A percentile compares a stretch with the other conserved stretches of the same genome.
These are phyloP conservation scores for Boletus subcaerulescens DNA, from an alignment of 768 basidiomycete genomes.

Conservation along the genomic window DNA sequence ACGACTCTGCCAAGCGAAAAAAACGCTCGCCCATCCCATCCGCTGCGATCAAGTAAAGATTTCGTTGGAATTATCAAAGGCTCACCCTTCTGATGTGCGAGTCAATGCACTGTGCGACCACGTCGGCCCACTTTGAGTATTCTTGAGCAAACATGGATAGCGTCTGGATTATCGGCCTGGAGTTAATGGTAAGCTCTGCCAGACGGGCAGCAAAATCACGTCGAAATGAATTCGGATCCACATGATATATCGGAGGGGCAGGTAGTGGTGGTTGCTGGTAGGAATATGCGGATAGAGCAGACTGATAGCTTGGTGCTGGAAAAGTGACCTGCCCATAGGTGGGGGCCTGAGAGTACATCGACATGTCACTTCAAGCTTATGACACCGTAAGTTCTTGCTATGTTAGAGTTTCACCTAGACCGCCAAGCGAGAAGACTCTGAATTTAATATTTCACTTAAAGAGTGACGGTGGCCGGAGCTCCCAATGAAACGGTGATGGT, in stretches of 20 bases:
- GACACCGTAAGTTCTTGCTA: conserved; percentile 29
- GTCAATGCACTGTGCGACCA: conserved; percentile 80
- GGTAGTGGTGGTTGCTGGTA: conserved; percentile 46
- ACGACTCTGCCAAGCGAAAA: conserved; percentile 19
- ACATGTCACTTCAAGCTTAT: conserved; percentile 50
- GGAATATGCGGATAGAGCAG: conserved; percentile 42
- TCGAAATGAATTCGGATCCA: conserved; percentile 72
- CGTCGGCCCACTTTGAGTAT: conserved; percentile 70
- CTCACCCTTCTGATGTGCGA: conserved; percentile 88
- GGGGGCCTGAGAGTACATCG: conserved; percentile 60
- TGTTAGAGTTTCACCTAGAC: conserved; percentile 33
- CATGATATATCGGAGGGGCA: conserved; percentile 41
- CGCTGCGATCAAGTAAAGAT: conserved; percentile 25
- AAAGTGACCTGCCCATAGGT: conserved; percentile 58
- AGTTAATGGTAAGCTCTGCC: conserved; percentile 86
- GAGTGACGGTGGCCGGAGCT: conserved; percentile 39
- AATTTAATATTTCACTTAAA: conserved; percentile 51
- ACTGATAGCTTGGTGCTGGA: conserved; percentile 45
- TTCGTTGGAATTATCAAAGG: conserved; percentile 30
- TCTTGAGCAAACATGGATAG: conserved; percentile 93
- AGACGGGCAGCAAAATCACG: conserved; percentile 75
- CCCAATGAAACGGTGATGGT: conserved; percentile 43
- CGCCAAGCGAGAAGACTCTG: conserved; percentile 29
- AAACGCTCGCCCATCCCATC: conserved; percentile 26
- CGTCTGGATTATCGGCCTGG: conserved; percentile 89